Evolutionary conservation across 2,329 filamentous ascomycete genomes (phyloP), one percentile per base, ranked within the genome.

Genomic region (Capronia coronata): DNA sequence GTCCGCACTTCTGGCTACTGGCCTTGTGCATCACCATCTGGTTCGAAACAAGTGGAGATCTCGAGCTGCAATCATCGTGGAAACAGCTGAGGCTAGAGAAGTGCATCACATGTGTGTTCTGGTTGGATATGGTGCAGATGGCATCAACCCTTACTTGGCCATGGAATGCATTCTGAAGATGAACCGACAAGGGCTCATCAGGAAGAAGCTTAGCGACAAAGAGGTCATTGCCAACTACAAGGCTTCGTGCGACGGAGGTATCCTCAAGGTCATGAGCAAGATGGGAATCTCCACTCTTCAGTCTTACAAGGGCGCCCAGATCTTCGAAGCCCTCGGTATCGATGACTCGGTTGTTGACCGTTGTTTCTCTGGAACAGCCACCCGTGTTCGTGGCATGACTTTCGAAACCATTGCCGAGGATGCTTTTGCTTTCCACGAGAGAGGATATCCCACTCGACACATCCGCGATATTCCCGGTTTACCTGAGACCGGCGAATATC

Each of bases 41-140:
- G 89, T 96, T 55, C 86, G 84, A 69, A 96, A 95, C 77, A 91
- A 94, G 73, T 94, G 90, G 88, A 80, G 91, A 67, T 90, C 91
- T 10, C 80, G 90, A 70, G 87, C 82, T 59, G 91, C 90, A 40
- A 72, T 97, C 39, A 77, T 95, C 34, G 80, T 95, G 27, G 91
- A 97, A 75, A 95, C 90, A 56, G 91, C 86, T 39, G 91, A 97
- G 68, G 91, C 91, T 61, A 87, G 91, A 71, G 91, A 97, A 70
- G 91, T 97, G 6, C 91, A 97, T 69, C 91, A 97, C 72, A 94
- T 96, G 88, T 95, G 88, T 73, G 91, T 97, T n/a, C 78, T 96
- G 37, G 80, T 97, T 52, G 91, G 91, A 47, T 97, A 97, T 63
- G 91, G 91, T 73, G 89, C 86, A 48, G 91, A 97, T 71, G 91